Base-by-base conservation (phyloP, 2,329 filamentous ascomycete genomes). In the Penicillium sp. region DNA sequence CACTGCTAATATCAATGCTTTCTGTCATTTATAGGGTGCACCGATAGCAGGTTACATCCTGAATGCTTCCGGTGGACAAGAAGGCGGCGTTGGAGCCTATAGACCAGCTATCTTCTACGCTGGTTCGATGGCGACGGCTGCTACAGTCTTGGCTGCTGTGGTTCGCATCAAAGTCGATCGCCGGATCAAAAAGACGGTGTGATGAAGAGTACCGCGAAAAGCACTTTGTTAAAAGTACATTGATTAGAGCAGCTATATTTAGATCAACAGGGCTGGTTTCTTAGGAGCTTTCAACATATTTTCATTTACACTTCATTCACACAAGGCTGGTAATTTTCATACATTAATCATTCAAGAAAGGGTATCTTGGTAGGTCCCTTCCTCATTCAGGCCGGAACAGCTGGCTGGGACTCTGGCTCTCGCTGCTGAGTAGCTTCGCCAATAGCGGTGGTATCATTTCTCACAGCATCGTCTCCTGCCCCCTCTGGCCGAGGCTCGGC, bases 91-190 rank as follows among this genome's bases (percentile, higher is more conserved):
- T 1, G 73, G 81, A 25, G 82, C 85, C 0, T 88, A 85, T 65
- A 78, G 84, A 19, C 84, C 85, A 0, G 85, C 86, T 1, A 88
- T 88, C 72, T 87, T 84, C 70, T 87, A 87, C 66, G 85, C 85
- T 4, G 86, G 85, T 1, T 81, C 80, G 0, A 75, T 86, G 70
- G 80, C 83, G 0, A 67, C 83, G 19, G 78, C 70, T 1, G 79
- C 83, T 1, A 78, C 81, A 6, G 66, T 72, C 2, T 45, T 66
- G 53, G 58, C 64, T 4, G 64, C 59, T 30, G 42, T 65, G 6
- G 33, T 64, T 25, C 62, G 64, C 6, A 66, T 66, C 11, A 66
- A 66, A 38, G 64, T 66, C 11, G 64, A 66, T 54, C 59, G 62
- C 14, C 59, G 56, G 22, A 52, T 66, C 19, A 66, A 66, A 38